A percentile compares a stretch with the other conserved stretches of the same genome.
These are phyloP conservation scores for Acer yangbiense DNA, from an alignment of 345 rosid species.

Conservation along the genomic window DNA sequence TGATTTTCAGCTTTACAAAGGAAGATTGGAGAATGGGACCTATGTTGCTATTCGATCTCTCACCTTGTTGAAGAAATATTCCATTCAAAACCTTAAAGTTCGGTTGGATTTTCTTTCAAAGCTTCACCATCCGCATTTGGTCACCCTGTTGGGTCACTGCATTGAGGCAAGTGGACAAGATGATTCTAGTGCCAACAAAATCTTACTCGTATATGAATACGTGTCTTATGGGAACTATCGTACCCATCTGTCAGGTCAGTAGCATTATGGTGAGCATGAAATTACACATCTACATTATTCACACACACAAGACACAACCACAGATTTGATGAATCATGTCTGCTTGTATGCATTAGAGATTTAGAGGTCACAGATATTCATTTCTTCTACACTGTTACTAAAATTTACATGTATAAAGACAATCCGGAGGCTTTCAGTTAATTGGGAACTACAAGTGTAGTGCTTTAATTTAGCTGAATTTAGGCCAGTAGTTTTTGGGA, in stretches of 20 bases:
- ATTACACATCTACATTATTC: neutral
- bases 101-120: slow-evolving; percentile 78
- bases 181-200: slow-evolving; percentile 45
- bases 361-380: neutral
- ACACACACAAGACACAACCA: neutral
- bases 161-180: slow-evolving; percentile 49
- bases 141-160: slow-evolving; percentile 85
- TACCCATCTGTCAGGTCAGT: slow-evolving; percentile 75
- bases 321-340: neutral
- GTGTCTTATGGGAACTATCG: slow-evolving; percentile 68
- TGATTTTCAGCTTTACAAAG: slow-evolving; percentile 73
- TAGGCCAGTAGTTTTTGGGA: neutral
- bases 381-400: neutral
- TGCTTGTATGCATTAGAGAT: neutral
- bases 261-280: slow-evolving; percentile 6
- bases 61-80: slow-evolving; percentile 59
- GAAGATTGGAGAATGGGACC: slow-evolving; percentile 79
- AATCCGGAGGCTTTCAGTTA: neutral
- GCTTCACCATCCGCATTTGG: slow-evolving; percentile 94
- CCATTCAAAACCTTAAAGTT: slow-evolving; percentile 67
- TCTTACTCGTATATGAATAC: slow-evolving; percentile 83
- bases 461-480: neutral
- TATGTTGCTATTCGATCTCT: slow-evolving; percentile 66
- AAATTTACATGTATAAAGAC: neutral
- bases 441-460: neutral